Evolutionary conservation across 1,284 basidiomycete genomes (phyloP), one percentile per base, ranked within the genome.

Genomic region (Pisolithus thermaeus): DNA sequence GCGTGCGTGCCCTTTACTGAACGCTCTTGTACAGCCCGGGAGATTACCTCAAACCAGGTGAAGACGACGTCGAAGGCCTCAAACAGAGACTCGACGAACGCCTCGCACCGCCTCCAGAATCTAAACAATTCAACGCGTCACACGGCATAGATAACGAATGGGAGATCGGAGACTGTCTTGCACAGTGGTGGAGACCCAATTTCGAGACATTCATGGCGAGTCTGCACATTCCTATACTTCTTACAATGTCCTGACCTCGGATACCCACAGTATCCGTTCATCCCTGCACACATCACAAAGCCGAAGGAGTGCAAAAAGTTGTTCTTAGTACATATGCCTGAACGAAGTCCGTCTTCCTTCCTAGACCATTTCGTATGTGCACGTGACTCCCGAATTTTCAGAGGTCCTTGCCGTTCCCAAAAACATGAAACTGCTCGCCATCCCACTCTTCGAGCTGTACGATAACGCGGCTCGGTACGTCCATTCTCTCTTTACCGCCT

Each of bases 291-390:
- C 70, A 90, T 97, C 54, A 94, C 92, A 41, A 92, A 95, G 66
- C 96, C 96, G 8, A 99, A 98, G 71, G 96, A 99, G 68, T 92
- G 92, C 77, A 98, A 97, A 74, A 97, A 95, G 68, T 78, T 97
- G 45, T 98, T 92, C 73, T 76, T 98, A 42, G 92, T 98, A 6
- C 90, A 96, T 62, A 90, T 98, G 82, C 94, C 96, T 1, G 89
- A 93, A 63, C 81, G 84, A 57, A 96, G 95, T 97, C 57, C 61
- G 90, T 80, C 41, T 16, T 23, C 18, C 6, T 2, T 4, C 7
- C 18, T 40, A 0, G 20, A 16, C 14, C 32, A 25, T 16, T 1
- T 41, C 54, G 37, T 28, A 14, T 23, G 39, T 22, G 27, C 8
- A 25, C 51, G 39, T 54, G 38, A 38, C 14, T 20, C 14, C 11